Conservation (phyloP, 2,329 filamentous ascomycete genomes). For the Sporothrix sp. region DNA sequence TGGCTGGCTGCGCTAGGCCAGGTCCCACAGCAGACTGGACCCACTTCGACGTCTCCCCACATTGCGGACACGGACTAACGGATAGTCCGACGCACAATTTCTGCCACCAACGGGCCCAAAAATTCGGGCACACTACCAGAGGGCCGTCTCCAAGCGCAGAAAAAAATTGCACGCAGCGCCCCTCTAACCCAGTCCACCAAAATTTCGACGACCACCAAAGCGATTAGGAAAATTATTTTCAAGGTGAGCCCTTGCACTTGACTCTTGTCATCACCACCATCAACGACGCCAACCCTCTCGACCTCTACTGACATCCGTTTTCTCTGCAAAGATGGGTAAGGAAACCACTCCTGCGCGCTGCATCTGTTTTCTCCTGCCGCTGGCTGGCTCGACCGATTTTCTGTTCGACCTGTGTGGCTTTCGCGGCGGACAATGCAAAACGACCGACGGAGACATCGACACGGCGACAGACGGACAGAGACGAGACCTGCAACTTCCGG, state of each 20-base stretch:
- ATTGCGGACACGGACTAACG: slow-evolving; percentile 7
- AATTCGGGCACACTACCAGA: background rate
- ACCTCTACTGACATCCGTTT: slow-evolving; percentile 14
- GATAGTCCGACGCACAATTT: slow-evolving; percentile 17
- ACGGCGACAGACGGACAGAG: background rate
- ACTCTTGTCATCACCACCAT: slow-evolving; percentile 8
- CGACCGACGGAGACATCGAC: background rate
- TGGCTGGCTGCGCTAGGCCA: background rate
- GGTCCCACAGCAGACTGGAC: background rate
- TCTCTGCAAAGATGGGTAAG: slow-evolving; percentile 48
- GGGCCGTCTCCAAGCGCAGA: background rate
- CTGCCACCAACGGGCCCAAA: slow-evolving; percentile 12
- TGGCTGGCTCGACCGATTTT: background rate
- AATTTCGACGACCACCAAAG: slow-evolving; percentile 16
- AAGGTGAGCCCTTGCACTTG: slow-evolving; percentile 16
- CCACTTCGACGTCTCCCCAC: background rate
- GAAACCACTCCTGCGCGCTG: slow-evolving; percentile 19
- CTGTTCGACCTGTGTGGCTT: background rate
- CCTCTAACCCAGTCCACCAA: slow-evolving; percentile 14
- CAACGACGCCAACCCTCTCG: slow-evolving; percentile 22
- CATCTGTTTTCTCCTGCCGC: slow-evolving; percentile 17
- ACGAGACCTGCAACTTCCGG: background rate
- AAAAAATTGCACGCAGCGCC: slow-evolving; percentile 13
- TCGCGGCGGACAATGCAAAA: background rate
- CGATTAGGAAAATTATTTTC: slow-evolving; percentile 19